A percentile compares a stretch with the other conserved stretches of the same genome.
Conservation (phyloP, 2,329 filamentous ascomycete species). For the Apiospora marii region DNA sequence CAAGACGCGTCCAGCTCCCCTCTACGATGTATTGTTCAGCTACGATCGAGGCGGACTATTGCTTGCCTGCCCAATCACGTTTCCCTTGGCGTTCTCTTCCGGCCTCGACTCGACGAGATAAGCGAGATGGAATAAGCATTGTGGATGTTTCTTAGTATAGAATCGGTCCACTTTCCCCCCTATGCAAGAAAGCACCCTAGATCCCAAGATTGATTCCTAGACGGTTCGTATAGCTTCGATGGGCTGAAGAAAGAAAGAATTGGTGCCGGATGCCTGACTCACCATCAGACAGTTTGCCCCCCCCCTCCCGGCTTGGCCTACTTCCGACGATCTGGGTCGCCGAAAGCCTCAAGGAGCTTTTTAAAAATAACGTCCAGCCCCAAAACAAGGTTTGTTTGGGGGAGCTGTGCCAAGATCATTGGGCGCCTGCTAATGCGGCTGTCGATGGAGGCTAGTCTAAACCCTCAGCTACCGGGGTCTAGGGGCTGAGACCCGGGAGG, state of each 20-base stretch:
- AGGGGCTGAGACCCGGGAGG: not conserved
- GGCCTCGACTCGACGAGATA: not conserved
- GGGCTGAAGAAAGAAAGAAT: not conserved
- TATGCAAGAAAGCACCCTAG: not conserved
- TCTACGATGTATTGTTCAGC: not conserved
- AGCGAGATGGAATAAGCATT: constrained; percentile 1
- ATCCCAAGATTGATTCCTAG: not conserved
- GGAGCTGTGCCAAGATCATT: constrained; percentile 1
- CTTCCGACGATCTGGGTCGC: not conserved
- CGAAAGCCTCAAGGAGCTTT: not conserved
- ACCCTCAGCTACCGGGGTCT: constrained; percentile 6
- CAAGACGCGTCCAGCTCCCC: not conserved
- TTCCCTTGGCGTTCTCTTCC: not conserved
- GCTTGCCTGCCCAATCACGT: not conserved
- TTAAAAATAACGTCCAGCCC: not conserved
- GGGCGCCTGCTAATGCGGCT: constrained; percentile 8
- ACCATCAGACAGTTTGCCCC: too few species aligned
- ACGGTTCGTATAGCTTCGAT: not conserved
- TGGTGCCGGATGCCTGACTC: not conserved
- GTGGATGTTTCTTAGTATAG: constrained; percentile 1
- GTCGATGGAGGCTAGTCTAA: not conserved
- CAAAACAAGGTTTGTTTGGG: not conserved
- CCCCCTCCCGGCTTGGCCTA: not conserved
- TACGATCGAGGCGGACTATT: not conserved
- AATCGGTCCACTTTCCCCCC: not conserved